Conservation (phyloP, 2,329 filamentous ascomycete species). For the Dryadomyces quercus-mongolicae region DNA sequence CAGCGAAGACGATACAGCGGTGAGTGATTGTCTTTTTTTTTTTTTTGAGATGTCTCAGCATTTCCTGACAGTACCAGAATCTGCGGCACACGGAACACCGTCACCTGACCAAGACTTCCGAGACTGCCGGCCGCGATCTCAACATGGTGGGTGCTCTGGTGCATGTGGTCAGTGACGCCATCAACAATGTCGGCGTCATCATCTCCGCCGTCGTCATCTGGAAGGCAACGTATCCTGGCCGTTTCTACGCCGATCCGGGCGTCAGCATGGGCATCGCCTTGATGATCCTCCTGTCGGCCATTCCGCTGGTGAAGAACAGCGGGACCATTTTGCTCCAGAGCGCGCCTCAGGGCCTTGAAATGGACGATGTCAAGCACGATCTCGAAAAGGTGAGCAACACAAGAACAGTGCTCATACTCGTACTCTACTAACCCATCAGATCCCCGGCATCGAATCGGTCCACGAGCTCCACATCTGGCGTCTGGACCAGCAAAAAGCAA, state of each 20-base stretch:
- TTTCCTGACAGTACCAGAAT: background rate
- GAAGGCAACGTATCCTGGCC: conserved; percentile 41
- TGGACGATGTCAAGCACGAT: conserved; percentile 55
- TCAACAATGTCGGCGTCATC: conserved; percentile 69
- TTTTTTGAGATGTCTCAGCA: background rate
- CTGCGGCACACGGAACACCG: conserved; percentile 34
- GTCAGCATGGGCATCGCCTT: conserved; percentile 57
- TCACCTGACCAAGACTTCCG: conserved; percentile 23
- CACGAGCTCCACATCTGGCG: conserved; percentile 68
- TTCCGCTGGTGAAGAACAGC: conserved; percentile 49
- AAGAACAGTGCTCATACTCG: no score
- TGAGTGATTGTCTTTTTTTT: background rate
- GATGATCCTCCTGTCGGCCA: conserved; percentile 56
- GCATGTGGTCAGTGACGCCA: conserved; percentile 59
- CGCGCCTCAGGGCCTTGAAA: conserved; percentile 45
- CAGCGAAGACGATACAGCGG: background rate
- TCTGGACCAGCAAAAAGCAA: conserved; percentile 55
- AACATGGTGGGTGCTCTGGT: conserved; percentile 59
- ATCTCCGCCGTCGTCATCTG: conserved; percentile 57
- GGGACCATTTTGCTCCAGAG: conserved; percentile 58
- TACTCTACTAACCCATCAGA: conserved; percentile 29
- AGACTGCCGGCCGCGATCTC: conserved; percentile 41
- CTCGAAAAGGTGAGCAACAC: conserved; percentile 44
- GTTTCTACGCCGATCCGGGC: conserved; percentile 62
- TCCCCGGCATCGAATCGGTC: conserved; percentile 53